Evolutionary conservation across 1,284 basidiomycete species (phyloP).

Genomic region (Pyrrhoderma lamaoense): DNA sequence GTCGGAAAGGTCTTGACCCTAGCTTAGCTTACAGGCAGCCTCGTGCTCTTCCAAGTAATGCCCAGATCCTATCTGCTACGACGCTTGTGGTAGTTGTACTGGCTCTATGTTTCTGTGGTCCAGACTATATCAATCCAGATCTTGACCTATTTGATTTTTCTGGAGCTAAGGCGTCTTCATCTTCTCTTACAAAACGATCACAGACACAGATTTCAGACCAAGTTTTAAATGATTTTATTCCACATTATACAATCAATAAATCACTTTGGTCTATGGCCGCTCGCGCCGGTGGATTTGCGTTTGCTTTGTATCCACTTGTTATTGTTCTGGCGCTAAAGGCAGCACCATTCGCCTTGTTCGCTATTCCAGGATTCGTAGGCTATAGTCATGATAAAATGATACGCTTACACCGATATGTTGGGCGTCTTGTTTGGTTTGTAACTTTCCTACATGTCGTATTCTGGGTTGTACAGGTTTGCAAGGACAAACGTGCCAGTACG

Average conservation of each 20-base stretch:
- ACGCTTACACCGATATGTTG: slow-evolving; percentile 67
- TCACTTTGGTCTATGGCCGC: slow-evolving; percentile 74
- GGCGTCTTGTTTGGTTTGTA: slow-evolving; percentile 68
- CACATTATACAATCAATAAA: slow-evolving; percentile 60
- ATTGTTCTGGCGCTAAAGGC: slow-evolving; percentile 76
- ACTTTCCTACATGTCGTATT: slow-evolving; percentile 61
- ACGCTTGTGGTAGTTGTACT: slow-evolving; percentile 38
- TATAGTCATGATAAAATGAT: slow-evolving; percentile 74
- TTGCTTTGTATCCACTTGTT: slow-evolving; percentile 71
- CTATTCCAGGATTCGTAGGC: slow-evolving; percentile 61
- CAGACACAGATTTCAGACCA: slow-evolving; percentile 22
- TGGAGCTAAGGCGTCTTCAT: slow-evolving; percentile 15
- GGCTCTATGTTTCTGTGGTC: slow-evolving; percentile 52
- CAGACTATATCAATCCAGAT: slow-evolving; percentile 66
- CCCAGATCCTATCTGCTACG: slow-evolving; percentile 43
- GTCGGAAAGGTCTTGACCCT: slow-evolving; percentile 6
- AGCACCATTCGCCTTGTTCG: slow-evolving; percentile 74
- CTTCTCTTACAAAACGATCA: slow-evolving; percentile 20
- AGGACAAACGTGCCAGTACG: slow-evolving; percentile 42
- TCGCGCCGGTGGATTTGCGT: slow-evolving; percentile 71
- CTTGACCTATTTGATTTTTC: slow-evolving; percentile 38
- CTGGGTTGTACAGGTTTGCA: slow-evolving; percentile 69
- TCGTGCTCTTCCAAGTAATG: slow-evolving; percentile 52
- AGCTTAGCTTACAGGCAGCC: slow-evolving; percentile 35
- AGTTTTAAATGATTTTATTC: slow-evolving; percentile 28